Evolutionary conservation across 1,284 basidiomycete species (phyloP).

Genomic region (Ceratobasidium sp.): DNA sequence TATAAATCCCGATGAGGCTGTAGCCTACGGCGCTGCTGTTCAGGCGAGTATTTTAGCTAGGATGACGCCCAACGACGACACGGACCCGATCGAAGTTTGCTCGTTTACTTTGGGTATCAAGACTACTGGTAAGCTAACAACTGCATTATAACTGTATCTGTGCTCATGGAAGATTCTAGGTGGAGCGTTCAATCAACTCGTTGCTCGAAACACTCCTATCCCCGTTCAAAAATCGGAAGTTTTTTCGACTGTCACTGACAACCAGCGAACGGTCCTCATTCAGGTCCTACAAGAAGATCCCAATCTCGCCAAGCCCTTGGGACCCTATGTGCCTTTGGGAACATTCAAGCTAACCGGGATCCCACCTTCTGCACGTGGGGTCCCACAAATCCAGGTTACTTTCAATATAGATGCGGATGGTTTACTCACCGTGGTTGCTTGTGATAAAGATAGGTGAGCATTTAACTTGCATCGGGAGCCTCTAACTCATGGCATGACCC

Average conservation of each 20-base stretch:
- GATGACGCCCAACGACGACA: no score
- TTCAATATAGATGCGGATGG: conserved; percentile 63
- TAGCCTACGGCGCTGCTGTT: conserved; percentile 99
- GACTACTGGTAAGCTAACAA: conserved; percentile 59
- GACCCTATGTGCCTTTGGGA: conserved; percentile 64
- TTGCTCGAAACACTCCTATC: conserved; percentile 68
- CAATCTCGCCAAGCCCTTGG: conserved; percentile 62
- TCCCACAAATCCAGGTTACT: conserved; percentile 63
- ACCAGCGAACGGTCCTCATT: conserved; percentile 70
- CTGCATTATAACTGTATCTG: no score
- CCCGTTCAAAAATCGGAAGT: conserved; percentile 72
- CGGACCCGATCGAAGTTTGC: conserved; percentile 60
- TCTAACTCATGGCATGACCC: not conserved
- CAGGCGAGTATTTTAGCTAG: conserved; percentile 63
- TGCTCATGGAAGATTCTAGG: conserved; percentile 49
- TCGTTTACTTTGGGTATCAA: conserved; percentile 65
- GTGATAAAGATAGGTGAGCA: conserved; percentile 73
- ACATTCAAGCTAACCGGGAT: conserved; percentile 67
- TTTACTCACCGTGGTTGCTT: conserved; percentile 59
- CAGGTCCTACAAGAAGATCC: conserved; percentile 89
- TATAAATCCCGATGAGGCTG: conserved; percentile 99
- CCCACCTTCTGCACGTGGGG: conserved; percentile 78
- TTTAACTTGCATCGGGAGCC: not conserved
- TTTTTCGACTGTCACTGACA: conserved; percentile 67
- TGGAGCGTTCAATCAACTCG: conserved; percentile 69